Evolutionary conservation across 768 basidiomycete species (phyloP).

Genomic region (Rhizopogon vinicolor): DNA sequence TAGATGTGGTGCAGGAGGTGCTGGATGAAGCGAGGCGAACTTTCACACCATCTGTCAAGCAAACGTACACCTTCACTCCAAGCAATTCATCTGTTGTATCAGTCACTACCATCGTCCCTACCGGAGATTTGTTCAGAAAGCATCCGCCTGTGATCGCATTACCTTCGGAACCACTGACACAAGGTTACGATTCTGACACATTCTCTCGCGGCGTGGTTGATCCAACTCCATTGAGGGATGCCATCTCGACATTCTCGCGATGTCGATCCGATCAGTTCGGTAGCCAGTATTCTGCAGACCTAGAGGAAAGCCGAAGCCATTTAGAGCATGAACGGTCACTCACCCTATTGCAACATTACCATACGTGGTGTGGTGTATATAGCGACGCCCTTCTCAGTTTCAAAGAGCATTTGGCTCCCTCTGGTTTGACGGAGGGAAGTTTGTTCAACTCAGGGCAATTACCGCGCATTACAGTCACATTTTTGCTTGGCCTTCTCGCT

Average conservation of each 20-base stretch:
- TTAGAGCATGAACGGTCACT: conserved; percentile 3
- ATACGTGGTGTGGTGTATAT: conserved; percentile 1
- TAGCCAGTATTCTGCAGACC: conserved; percentile 8
- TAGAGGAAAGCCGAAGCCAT: conserved; percentile 7
- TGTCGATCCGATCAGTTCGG: background rate
- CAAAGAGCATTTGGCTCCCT: no score
- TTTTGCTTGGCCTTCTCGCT: conserved; percentile 26
- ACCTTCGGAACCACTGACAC: background rate
- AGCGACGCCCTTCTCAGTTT: background rate
- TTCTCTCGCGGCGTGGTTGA: background rate
- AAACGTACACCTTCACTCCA: background rate
- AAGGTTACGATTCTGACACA: background rate
- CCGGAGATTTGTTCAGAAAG: background rate
- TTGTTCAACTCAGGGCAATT: conserved; percentile 22
- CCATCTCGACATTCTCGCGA: background rate
- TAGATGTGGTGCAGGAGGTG: conserved; percentile 8
- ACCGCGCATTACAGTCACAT: conserved; percentile 28
- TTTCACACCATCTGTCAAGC: background rate
- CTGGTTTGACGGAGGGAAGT: no score
- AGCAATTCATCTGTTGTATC: background rate
- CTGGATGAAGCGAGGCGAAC: background rate
- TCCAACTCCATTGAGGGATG: background rate
- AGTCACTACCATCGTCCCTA: background rate
- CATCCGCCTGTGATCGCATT: background rate
- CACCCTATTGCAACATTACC: background rate